A percentile compares a stretch with the other conserved stretches of the same genome.
Conservation (phyloP, 2,329 filamentous ascomycete species). For the Talaromyces sp. region DNA sequence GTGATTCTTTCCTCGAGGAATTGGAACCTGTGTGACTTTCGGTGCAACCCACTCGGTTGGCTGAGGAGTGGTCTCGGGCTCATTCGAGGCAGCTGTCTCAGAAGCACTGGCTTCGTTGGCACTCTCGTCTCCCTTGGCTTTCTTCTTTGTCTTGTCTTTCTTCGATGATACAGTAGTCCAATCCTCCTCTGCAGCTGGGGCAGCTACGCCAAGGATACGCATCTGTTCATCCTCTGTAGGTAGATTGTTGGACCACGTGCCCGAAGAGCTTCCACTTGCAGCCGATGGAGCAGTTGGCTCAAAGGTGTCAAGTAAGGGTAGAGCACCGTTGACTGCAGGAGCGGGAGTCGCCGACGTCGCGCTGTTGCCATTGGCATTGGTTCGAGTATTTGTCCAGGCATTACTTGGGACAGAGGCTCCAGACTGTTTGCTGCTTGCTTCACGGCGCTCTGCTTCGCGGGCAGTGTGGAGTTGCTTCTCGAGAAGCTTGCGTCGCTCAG, state of each 20-base stretch:
- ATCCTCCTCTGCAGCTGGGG: constrained; percentile 43
- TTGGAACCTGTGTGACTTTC: constrained; percentile 26
- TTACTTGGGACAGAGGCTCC: constrained; percentile 42
- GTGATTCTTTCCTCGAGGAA: constrained; percentile 33
- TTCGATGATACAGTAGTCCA: constrained; percentile 60
- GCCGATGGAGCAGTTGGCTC: constrained; percentile 21
- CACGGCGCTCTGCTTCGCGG: constrained; percentile 78
- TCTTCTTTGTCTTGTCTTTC: constrained; percentile 48
- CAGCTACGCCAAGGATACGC: constrained; percentile 43
- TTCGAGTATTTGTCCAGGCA: too few species aligned
- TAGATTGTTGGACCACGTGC: constrained; percentile 45
- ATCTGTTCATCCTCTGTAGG: constrained; percentile 60
- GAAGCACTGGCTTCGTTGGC: constrained; percentile 42
- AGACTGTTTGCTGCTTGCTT: constrained; percentile 48
- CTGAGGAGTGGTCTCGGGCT: constrained; percentile 3
- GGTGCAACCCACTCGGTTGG: constrained; percentile 27
- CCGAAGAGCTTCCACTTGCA: constrained; percentile 21
- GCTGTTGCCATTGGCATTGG: constrained; percentile 29
- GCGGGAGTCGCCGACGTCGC: constrained; percentile 16
- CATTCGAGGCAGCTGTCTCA: constrained; percentile 20
- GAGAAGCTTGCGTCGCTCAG: constrained; percentile 66
- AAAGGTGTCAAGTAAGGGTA: constrained; percentile 40
- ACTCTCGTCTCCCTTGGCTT: constrained; percentile 38
- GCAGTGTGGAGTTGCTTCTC: constrained; percentile 81
- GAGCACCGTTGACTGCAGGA: constrained; percentile 20